phyloP scores from a whole-genome alignment of 2,329 filamentous ascomycete genomes.

The Diaporthe citrichinensis region DNA sequence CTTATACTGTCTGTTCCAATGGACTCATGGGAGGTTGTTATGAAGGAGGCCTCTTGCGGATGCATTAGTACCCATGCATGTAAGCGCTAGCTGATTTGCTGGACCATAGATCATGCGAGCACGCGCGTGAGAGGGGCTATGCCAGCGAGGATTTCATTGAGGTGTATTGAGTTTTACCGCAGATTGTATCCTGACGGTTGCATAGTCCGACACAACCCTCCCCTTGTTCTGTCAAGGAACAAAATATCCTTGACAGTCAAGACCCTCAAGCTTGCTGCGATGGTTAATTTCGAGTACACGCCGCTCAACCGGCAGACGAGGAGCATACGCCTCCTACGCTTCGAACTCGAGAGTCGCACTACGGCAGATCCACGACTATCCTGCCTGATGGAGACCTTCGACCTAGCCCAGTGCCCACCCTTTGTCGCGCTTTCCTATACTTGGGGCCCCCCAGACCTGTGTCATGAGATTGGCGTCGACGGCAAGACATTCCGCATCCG shows the following conservation, averaged over 20 bases:
- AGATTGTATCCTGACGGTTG: too few species aligned
- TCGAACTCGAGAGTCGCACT: not conserved
- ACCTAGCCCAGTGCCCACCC: slow-evolving; percentile 43
- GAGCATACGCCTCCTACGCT: slow-evolving; percentile 26
- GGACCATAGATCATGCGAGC: too few species aligned
- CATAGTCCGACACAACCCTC: too few species aligned
- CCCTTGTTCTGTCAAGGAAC: too few species aligned
- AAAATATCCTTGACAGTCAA: too few species aligned
- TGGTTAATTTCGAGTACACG: slow-evolving; percentile 18
- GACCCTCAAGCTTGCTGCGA: not conserved
- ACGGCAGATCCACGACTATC: not conserved
- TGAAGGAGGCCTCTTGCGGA: too few species aligned
- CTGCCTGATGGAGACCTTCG: slow-evolving; percentile 41
- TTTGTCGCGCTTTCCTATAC: slow-evolving; percentile 48
- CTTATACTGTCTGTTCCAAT: not conserved
- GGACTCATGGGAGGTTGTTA: not conserved
- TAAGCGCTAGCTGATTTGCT: too few species aligned
- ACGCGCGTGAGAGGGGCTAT: too few species aligned
- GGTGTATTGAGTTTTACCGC: too few species aligned
- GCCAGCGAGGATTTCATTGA: too few species aligned
- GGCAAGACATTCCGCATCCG: slow-evolving; percentile 37
- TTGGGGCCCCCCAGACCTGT: slow-evolving; percentile 43
- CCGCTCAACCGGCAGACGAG: slow-evolving; percentile 16
- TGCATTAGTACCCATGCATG: too few species aligned
- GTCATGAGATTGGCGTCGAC: slow-evolving; percentile 34